phyloP scores from a whole-genome alignment of 495 filamentous ascomycete genomes.

The Eremomyces bilateralis region DNA sequence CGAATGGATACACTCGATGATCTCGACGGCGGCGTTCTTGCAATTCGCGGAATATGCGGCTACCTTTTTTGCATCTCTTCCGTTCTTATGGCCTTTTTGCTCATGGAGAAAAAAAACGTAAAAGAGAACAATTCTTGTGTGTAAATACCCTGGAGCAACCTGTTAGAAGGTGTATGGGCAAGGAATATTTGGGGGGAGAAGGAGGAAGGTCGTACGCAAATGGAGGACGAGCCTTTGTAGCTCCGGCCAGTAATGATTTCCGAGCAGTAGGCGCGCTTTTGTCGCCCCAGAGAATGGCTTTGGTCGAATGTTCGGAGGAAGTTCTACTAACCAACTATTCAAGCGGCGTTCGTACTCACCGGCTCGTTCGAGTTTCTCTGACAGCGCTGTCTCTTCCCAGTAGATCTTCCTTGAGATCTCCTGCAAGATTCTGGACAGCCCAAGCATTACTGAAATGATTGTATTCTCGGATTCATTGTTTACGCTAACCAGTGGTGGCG shows the following conservation, averaged over 20 bases:
- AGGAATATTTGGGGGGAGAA: too few relatives aligned
- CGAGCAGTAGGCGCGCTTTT: not conserved
- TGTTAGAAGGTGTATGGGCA: too few relatives aligned
- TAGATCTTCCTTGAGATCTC: constrained; percentile 1
- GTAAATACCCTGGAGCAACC: constrained; percentile 1
- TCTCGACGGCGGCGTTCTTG: not conserved
- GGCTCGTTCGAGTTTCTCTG: not conserved
- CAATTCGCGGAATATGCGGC: not conserved
- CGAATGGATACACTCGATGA: not conserved
- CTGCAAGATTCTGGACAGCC: constrained; percentile 1
- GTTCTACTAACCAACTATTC: not conserved
- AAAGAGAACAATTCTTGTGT: constrained; percentile 1
- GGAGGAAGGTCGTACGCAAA: too few relatives aligned
- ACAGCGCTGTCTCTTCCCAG: not conserved
- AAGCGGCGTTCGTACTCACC: not conserved
- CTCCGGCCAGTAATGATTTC: not conserved
- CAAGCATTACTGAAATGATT: not conserved
- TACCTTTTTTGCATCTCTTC: not conserved
- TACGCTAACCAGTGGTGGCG: not conserved
- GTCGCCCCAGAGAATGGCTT: not conserved
- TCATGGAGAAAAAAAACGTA: constrained; percentile 1
- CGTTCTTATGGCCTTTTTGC: not conserved
- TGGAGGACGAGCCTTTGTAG: constrained; percentile 2
- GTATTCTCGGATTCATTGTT: not conserved
- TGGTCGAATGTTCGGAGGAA: constrained; percentile 1